Percentiles rank a stretch among this genome's conserved stretches.
Evolutionary conservation across 176 grass and related monocot genomes (phyloP).

Genomic region (Ampelocalamus luodianensis): DNA sequence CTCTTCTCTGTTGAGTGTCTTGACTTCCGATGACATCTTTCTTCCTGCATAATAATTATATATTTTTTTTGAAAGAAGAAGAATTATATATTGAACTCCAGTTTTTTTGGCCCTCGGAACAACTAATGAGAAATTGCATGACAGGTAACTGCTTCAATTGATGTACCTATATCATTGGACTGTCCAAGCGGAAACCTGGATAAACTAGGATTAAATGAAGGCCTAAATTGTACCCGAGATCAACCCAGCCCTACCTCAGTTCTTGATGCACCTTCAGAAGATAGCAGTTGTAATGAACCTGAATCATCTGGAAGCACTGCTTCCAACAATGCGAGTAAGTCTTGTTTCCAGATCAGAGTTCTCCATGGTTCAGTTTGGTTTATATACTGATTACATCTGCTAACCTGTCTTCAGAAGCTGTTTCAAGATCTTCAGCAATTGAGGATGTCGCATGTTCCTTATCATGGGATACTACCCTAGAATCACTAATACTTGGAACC

Average conservation of each 20-base stretch:
- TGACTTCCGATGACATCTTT: slow-evolving; percentile 16
- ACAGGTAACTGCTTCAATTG: slow-evolving; percentile 53
- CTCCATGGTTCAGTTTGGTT: slow-evolving; percentile 7
- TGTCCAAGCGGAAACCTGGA: slow-evolving; percentile 44
- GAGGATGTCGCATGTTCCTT: slow-evolving; percentile 64
- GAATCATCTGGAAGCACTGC: slow-evolving; percentile 56
- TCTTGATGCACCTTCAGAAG: slow-evolving; percentile 77
- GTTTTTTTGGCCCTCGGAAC: background rate
- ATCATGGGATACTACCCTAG: slow-evolving; percentile 62
- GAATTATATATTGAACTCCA: background rate
- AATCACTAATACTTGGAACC: slow-evolving; percentile 27
- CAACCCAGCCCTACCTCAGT: slow-evolving; percentile 94
- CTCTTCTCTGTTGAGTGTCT: background rate
- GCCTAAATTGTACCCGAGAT: slow-evolving; percentile 50
- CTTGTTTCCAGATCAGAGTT: slow-evolving; percentile 9
- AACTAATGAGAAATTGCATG: slow-evolving; percentile 42
- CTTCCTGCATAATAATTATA: background rate
- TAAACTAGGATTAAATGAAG: slow-evolving; percentile 41
- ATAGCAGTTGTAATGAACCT: slow-evolving; percentile 61
- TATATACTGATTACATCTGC: slow-evolving; percentile 8
- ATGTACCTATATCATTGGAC: slow-evolving; percentile 36
- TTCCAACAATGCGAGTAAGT: slow-evolving; percentile 57
- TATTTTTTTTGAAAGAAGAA: background rate
- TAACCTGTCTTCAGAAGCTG: slow-evolving; percentile 43
- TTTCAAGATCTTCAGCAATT: slow-evolving; percentile 68